A percentile compares a stretch with the other conserved stretches of the same genome.
Evolutionary conservation across 148 eudicot genomes (phyloP).

Genomic region (Cornus controversa): DNA sequence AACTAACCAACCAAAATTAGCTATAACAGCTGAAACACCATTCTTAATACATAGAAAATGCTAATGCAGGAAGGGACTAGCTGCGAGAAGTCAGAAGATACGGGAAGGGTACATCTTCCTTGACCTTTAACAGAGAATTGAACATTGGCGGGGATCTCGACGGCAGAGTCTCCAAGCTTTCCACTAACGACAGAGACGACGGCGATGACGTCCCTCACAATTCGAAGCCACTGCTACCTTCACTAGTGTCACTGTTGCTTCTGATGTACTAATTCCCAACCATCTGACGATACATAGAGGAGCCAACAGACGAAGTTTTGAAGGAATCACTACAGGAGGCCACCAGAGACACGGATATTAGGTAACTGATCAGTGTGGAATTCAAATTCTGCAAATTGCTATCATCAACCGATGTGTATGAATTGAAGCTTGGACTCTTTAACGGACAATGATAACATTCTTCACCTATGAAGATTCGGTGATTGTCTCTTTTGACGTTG

Average conservation of each 20-base stretch:
- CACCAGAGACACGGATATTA: constrained; percentile 22
- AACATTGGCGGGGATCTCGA: constrained; percentile 32
- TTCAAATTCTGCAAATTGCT: constrained; percentile 18
- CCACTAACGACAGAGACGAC: constrained; percentile 32
- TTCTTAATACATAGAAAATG: too few species aligned
- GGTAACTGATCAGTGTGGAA: constrained; percentile 34
- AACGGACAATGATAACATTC: constrained; percentile 8
- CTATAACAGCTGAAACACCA: too few species aligned
- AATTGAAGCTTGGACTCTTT: constrained; percentile 21
- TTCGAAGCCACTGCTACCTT: constrained; percentile 14
- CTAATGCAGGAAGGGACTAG: too few species aligned
- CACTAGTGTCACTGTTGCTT: background rate
- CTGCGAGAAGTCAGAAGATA: too few species aligned
- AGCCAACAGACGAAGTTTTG: constrained; percentile 10
- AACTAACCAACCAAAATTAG: too few species aligned
- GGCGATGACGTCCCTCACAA: constrained; percentile 14
- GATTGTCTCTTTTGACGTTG: constrained; percentile 12
- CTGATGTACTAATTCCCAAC: constrained; percentile 12
- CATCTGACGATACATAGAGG: constrained; percentile 12
- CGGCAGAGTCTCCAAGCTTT: constrained; percentile 29
- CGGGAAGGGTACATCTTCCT: constrained; percentile 66
- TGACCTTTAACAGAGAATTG: constrained; percentile 36
- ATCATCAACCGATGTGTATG: constrained; percentile 21
- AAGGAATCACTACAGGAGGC: background rate
- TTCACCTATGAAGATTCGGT: background rate